Conservation (phyloP, 1,284 basidiomycete genomes). For the Wolfiporia cocos region DNA sequence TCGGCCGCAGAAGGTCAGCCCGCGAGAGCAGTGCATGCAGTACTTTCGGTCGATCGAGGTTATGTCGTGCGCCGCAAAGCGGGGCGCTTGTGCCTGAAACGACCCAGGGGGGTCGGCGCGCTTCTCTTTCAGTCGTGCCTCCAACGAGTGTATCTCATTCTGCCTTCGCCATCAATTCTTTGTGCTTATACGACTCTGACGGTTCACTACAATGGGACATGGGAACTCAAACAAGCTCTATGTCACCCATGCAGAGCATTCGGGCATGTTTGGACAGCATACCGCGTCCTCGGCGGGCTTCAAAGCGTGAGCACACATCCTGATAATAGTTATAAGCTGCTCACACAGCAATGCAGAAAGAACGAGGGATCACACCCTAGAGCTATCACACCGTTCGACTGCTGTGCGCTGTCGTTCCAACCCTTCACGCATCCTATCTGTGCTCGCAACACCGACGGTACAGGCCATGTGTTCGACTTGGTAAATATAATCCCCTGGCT, state of each 20-base stretch:
- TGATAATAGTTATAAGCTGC: neutral
- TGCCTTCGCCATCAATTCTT: no score
- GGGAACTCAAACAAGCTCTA: slow-evolving; percentile 83
- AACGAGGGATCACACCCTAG: slow-evolving; percentile 55
- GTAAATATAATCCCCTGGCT: slow-evolving; percentile 92
- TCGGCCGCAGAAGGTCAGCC: no score
- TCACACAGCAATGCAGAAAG: slow-evolving; percentile 61
- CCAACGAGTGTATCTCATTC: no score
- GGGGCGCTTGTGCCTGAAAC: no score
- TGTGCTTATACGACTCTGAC: no score
- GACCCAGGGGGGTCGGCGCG: no score
- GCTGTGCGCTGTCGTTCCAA: slow-evolving; percentile 89
- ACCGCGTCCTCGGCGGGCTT: slow-evolving; percentile 69
- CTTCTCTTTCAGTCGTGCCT: no score
- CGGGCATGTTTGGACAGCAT: slow-evolving; percentile 72
- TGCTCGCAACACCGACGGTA: slow-evolving; percentile 73
- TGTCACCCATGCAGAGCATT: slow-evolving; percentile 81
- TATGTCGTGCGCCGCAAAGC: no score
- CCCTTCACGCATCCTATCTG: slow-evolving; percentile 89
- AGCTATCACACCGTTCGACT: slow-evolving; percentile 79
- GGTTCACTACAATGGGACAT: slow-evolving; percentile 62
- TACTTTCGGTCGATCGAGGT: no score
- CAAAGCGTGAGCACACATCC: slow-evolving; percentile 45
- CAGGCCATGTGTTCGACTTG: slow-evolving; percentile 79
- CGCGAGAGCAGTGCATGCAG: no score